Base-by-base conservation (phyloP, 768 basidiomycete genomes). In the Rhodocollybia butyracea region DNA sequence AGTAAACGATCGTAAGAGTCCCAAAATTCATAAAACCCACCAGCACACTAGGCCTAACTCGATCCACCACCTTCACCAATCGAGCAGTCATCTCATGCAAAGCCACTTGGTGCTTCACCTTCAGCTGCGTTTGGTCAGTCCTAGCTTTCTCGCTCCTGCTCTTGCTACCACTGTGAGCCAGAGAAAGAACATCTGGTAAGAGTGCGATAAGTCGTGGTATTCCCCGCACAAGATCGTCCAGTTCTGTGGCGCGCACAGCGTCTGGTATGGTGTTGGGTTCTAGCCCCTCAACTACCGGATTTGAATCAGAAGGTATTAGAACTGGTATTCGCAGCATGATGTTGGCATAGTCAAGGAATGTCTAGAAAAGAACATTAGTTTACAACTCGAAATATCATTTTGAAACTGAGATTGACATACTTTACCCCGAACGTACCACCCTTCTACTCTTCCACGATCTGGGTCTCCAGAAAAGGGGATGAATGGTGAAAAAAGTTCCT, bases 391-490 rank as follows among this genome's bases (percentile, higher is more conserved):
- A 32, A 17, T 21, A 31, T 1, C 10, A 6, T n/a, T 26, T 30
- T 19, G 39, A 38, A 5, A 17, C 21, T 22, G 3, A 6, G 30
- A 17, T 13, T 29, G 2, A 61, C 62, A 51, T 60, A 89, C 93
- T 80, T 94, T 88, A 50, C 95, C 95, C 32, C 89, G 85, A 32
- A 83, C 77, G 62, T 86, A 79, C 95, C 95, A 97, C 8, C 84
- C 84, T 40, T 83, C 82, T 10, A 95, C 79, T 26, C 36, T 34
- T 31, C 48, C 48, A 39, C 15, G 3, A 50, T 50, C 34, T 2
- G 34, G n/a, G 22, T 50, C 34, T 26, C 22, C 34, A 2, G 74
- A 66, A 36, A 76, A 75, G 11, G 77, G 79, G 22, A 73, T 74
- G 60, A 98, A 85, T 8, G 77, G 77, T 47, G 72, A 74, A 61